Base-by-base conservation (phyloP, 768 basidiomycete species). In the Lentinula lateritia region DNA sequence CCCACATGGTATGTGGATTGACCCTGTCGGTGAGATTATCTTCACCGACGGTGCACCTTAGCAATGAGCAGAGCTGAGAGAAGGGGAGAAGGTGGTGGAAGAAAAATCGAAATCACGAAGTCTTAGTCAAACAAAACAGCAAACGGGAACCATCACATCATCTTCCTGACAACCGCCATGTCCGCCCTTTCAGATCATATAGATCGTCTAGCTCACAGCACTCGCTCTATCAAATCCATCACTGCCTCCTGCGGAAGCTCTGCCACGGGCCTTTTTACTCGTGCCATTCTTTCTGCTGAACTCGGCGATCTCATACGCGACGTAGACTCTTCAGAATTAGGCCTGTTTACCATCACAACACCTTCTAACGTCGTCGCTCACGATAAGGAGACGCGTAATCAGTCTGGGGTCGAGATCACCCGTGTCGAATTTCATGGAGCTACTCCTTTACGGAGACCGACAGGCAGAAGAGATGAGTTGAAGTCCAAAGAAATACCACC, bases 221-320 rank as follows among this genome's bases (percentile, higher is more conserved):
- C 87, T 1, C 76, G 77, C 50, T 73, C 81, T 6, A 85, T 90
- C 54, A 76, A 75, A 45, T 58, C 77, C 0, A 75, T 80, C n/a
- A 80, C 81, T 0, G 65, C 67, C 2, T 63, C 69, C 39, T 74
- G 74, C 54, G 65, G 73, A 6, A 64, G 67, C 53, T 55, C 62
- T 58, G 63, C 68, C 3, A 61, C 74, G 10, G 72, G 78, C 8
- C 82, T 83, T 2, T 92, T 92, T 68, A 83, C 88, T 5, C 74
- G 70, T 57, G 89, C 91, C 3, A 81, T 91, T 8, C 83, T 93
- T 28, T 65, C 78, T 18, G 79, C 84, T 0, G 73, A 80, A 55
- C 80, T 92, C 8, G 86, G 86, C 46, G 87, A 92, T 67, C 83
- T 92, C 63, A 90, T 92, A 63, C 89, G 91, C 67, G 91, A 92